A percentile compares a stretch with the other conserved stretches of the same genome.
Evolutionary conservation across 768 basidiomycete species (phyloP).

Genomic region (Boletus rubescentipes): DNA sequence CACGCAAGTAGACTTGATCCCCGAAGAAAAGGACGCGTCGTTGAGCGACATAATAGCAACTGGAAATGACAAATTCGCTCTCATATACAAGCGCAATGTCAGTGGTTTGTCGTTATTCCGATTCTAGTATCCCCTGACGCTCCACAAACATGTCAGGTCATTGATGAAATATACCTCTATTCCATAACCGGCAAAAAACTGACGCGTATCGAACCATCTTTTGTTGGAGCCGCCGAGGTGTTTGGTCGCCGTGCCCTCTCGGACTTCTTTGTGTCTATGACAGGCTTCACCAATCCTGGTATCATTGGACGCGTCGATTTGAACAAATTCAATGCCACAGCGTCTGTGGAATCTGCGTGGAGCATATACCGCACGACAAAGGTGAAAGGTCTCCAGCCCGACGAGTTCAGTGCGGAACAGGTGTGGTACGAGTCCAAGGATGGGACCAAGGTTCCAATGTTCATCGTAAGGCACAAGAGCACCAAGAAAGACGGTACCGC

Average conservation of each 20-base stretch:
- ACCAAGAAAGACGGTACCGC: slow-evolving; percentile 73
- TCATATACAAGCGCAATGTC: slow-evolving; percentile 74
- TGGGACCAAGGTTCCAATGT: slow-evolving; percentile 82
- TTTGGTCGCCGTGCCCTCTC: slow-evolving; percentile 49
- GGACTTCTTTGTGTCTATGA: slow-evolving; percentile 64
- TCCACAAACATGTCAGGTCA: slow-evolving; percentile 45
- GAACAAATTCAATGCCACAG: slow-evolving; percentile 18
- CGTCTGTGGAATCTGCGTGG: slow-evolving; percentile 50
- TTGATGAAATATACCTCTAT: slow-evolving; percentile 78
- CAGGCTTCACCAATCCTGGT: slow-evolving; percentile 72
- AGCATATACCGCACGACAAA: slow-evolving; percentile 55
- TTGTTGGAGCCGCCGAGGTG: slow-evolving; percentile 64
- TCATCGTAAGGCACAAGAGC: slow-evolving; percentile 72
- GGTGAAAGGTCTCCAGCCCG: slow-evolving; percentile 58
- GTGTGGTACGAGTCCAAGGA: slow-evolving; percentile 82
- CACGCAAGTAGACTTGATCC: slow-evolving; percentile 58
- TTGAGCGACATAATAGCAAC: slow-evolving; percentile 51
- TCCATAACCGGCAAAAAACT: slow-evolving; percentile 51
- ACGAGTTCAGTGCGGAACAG: slow-evolving; percentile 71
- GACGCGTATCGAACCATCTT: slow-evolving; percentile 57
- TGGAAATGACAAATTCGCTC: slow-evolving; percentile 53
- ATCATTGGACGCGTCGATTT: slow-evolving; percentile 67
- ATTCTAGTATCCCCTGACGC: slow-evolving; percentile 2
- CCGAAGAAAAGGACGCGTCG: slow-evolving; percentile 63
- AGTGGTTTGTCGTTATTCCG: slow-evolving; percentile 21